Conservation (phyloP, 1,139 yeast genomes). For the Arxiozyma slooffiae region DNA sequence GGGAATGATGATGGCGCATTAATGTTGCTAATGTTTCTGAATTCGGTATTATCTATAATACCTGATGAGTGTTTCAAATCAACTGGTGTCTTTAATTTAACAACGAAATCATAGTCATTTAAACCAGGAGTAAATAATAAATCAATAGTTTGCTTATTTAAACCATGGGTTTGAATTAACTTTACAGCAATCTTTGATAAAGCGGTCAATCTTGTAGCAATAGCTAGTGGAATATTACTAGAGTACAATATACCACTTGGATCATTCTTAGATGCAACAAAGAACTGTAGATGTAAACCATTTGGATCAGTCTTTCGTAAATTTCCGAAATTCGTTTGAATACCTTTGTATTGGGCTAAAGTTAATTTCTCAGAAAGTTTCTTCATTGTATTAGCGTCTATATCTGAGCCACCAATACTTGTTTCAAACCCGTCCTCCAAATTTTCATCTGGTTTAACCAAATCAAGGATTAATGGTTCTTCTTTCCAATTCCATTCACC, state of each 20-base stretch:
- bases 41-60: constrained; percentile 43
- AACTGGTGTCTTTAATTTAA: constrained; percentile 43
- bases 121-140: constrained; percentile 70
- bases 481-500: constrained; percentile 93
- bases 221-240: constrained; percentile 53
- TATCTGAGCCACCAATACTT: constrained; percentile 31
- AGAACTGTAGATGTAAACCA: constrained; percentile 67
- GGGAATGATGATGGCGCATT: constrained; percentile 28
- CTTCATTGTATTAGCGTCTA: constrained; percentile 24
- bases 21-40: constrained; percentile 50
- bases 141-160: constrained; percentile 40
- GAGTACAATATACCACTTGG: constrained; percentile 81
- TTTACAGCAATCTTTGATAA: constrained; percentile 67
- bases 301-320: constrained; percentile 72
- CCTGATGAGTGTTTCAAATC: constrained; percentile 45
- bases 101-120: constrained; percentile 72
- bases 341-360: constrained; percentile 49
- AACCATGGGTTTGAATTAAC: constrained; percentile 40
- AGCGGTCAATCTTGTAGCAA: constrained; percentile 81
- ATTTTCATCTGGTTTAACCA: constrained; percentile 42
- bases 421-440: constrained; percentile 29
- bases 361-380: constrained; percentile 55
- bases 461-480: constrained; percentile 69
- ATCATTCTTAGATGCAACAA: constrained; percentile 74
- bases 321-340: constrained; percentile 54